Base-by-base conservation (phyloP, 768 basidiomycete species). In the Nevesoporus exiguus region DNA sequence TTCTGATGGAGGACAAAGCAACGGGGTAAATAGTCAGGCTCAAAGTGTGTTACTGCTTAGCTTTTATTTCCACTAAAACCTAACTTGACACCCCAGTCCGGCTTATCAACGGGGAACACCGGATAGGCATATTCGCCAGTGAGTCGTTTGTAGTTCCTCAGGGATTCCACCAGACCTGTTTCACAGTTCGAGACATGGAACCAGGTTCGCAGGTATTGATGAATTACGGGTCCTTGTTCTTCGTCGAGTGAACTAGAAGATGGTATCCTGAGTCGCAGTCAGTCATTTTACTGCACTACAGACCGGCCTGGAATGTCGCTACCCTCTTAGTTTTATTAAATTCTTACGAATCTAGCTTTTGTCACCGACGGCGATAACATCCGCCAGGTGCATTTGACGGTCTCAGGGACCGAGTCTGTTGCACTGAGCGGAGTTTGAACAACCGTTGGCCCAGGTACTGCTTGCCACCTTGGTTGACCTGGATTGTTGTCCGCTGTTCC, bases 21-120 rank as follows among this genome's bases (percentile, higher is more conserved):
- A 30, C 15, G 58, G 31, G 22, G 58, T 50, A 13, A 88, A 85
- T 60, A 80, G 79, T 54, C 47, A 55, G 1, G 81, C 82, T 0
- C 60, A 53, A 51, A 74, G 84, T 84, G 74, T 63, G n/a, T 39
- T 19, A 9, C 15, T 33, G 11, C 43, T 8, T 22, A 43, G 17
- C 19, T 27, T 25, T 21, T 39, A 2, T 33, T 33, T 31, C 22
- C 10, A 46, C 47, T 31, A 30, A 31, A 54, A 53, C 25, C n/a
- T 47, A 29, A 59, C 34, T 19, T 30, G 10, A 41, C 43, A 48
- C 29, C 51, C 25, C 49, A 86, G 86, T 81, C n/a, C 65, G 62
- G 14, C 61, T 83, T 33, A 83, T 89, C 3, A 81, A 85, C 54
- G 85, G 84, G 3, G 82, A 87, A 52, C 82, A 85, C 47, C 77